These are phyloP conservation scores for Wallemia ichthyophaga DNA, from an alignment of 1,284 basidiomycete genomes.

Conservation along the genomic window DNA sequence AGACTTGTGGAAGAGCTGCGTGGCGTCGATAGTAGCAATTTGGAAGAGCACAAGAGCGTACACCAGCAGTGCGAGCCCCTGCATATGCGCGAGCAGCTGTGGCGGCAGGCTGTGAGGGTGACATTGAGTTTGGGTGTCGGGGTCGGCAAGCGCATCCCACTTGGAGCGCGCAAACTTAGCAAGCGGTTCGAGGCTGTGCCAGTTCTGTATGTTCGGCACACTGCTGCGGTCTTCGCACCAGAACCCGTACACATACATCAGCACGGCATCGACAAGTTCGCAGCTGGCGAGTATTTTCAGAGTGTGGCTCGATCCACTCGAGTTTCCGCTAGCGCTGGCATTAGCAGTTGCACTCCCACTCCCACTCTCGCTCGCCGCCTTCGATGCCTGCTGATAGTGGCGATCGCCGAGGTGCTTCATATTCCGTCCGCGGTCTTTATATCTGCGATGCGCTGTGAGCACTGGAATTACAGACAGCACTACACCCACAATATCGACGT, in stretches of 20 bases:
- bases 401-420: neutral
- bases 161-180: neutral
- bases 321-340: too few relatives aligned
- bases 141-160: neutral
- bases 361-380: too few relatives aligned
- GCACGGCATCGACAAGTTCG: neutral
- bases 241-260: neutral
- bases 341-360: too few relatives aligned
- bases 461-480: neutral
- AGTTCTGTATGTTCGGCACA: neutral
- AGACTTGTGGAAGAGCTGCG: neutral
- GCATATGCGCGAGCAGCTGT: neutral
- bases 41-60: neutral
- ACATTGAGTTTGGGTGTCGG: too few relatives aligned
- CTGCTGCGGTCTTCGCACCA: neutral
- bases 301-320: too few relatives aligned
- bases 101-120: neutral
- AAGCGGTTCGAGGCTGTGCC: neutral
- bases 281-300: neutral
- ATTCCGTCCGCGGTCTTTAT: neutral
- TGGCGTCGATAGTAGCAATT: neutral
- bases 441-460: neutral
- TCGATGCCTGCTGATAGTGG: neutral
- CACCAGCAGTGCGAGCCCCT: neutral
- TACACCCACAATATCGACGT: neutral